Evolutionary conservation across 768 basidiomycete genomes (phyloP).

Genomic region (Sporobolomyces roseus): DNA sequence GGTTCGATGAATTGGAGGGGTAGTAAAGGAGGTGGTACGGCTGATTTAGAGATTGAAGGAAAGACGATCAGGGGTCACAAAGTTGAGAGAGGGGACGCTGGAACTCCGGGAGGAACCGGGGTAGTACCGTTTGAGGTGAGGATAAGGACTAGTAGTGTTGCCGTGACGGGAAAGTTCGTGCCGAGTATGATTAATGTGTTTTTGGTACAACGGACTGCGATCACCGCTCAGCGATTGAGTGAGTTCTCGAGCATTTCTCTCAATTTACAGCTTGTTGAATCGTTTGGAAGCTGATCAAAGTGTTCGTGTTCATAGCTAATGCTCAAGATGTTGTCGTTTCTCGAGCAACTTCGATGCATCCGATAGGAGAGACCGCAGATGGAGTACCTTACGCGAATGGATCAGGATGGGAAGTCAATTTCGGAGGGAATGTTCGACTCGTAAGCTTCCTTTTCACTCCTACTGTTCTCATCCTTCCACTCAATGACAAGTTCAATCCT

Average conservation of each 20-base stretch:
- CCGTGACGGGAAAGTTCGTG: conserved; percentile 7
- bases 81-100: conserved; percentile 15
- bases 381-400: background rate
- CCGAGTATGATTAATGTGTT: conserved; percentile 8
- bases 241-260: background rate
- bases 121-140: background rate
- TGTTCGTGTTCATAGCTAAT: conserved; percentile 4
- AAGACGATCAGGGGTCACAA: conserved; percentile 11
- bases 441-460: background rate
- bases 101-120: background rate
- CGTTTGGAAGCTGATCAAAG: background rate
- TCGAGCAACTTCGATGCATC: conserved; percentile 2
- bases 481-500: background rate
- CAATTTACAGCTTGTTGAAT: background rate
- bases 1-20: background rate
- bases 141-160: conserved; percentile 20
- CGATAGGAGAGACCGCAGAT: background rate
- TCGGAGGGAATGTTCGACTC: conserved; percentile 15
- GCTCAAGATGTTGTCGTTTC: conserved; percentile 17
- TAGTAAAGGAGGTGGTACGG: background rate
- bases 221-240: conserved; percentile 22
- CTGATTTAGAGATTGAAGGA: conserved; percentile 22
- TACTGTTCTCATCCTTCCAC: too few species aligned
- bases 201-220: conserved; percentile 20
- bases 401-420: conserved; percentile 9